Percentiles rank a stretch among this genome's conserved stretches.
Evolutionary conservation across 2,329 filamentous ascomycete species (phyloP).

Genomic region (Verticillium zaregamsianum): DNA sequence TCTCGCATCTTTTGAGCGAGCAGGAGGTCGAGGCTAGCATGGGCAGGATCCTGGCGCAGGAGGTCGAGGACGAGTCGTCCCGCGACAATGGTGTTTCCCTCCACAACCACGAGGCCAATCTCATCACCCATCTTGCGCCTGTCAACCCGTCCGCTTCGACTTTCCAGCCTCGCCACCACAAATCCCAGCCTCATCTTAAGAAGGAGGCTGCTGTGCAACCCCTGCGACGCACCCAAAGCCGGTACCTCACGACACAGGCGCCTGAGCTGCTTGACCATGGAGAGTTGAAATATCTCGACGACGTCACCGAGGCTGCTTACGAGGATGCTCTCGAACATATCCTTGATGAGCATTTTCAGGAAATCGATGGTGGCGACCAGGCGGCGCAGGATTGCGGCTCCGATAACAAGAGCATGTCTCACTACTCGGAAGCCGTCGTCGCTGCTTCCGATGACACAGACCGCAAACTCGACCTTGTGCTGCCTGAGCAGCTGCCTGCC

Average conservation of each 20-base stretch:
- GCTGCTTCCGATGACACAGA: neutral
- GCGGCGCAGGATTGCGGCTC: neutral
- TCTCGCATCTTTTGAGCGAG: neutral
- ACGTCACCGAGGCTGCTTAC: slow-evolving; percentile 36
- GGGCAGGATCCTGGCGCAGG: neutral
- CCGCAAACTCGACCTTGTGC: neutral
- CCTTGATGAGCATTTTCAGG: slow-evolving; percentile 14
- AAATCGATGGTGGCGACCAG: neutral
- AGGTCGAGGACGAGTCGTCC: neutral
- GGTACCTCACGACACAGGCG: slow-evolving; percentile 20
- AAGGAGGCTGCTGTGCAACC: slow-evolving; percentile 27
- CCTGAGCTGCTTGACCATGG: neutral
- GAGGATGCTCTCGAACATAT: slow-evolving; percentile 41
- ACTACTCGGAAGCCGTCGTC: slow-evolving; percentile 1
- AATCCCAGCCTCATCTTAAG: slow-evolving; percentile 50
- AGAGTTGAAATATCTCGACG: slow-evolving; percentile 21
- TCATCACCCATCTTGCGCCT: neutral
- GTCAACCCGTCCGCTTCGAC: slow-evolving; percentile 4
- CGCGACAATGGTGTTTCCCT: neutral
- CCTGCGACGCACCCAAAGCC: slow-evolving; percentile 41
- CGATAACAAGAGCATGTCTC: neutral
- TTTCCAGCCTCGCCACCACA: slow-evolving; percentile 43
- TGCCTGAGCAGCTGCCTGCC: slow-evolving; percentile 6
- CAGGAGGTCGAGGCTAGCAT: neutral
- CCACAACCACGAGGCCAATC: neutral